Evolutionary conservation across 2,329 filamentous ascomycete genomes (phyloP).

Genomic region (Aspergillus cejpii): DNA sequence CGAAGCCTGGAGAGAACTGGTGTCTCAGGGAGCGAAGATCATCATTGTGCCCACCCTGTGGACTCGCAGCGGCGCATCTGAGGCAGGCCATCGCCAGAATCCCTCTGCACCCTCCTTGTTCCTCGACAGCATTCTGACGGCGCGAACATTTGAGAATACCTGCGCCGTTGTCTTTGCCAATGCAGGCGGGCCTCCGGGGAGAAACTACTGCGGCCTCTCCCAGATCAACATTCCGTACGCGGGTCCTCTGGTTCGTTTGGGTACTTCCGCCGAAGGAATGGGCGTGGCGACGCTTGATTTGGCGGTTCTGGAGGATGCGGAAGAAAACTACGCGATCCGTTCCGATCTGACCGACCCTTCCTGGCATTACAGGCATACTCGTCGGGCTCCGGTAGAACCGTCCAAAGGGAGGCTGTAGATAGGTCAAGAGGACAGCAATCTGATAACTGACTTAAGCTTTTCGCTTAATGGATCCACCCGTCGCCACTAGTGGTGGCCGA

Average conservation of each 20-base stretch:
- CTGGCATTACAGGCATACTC: conserved; percentile 8
- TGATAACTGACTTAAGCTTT: background rate
- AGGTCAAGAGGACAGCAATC: background rate
- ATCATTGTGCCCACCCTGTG: conserved; percentile 53
- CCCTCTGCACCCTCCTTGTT: conserved; percentile 47
- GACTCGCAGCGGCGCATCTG: conserved; percentile 42
- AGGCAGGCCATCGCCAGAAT: conserved; percentile 43
- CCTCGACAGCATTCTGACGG: conserved; percentile 45
- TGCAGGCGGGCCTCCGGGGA: conserved; percentile 46
- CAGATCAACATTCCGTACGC: conserved; percentile 50
- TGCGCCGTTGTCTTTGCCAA: conserved; percentile 53
- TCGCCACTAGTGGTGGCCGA: too few relatives aligned
- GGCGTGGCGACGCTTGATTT: conserved; percentile 47
- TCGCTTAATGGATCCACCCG: too few relatives aligned
- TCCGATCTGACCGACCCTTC: conserved; percentile 14
- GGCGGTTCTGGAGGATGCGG: conserved; percentile 37
- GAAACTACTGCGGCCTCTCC: conserved; percentile 48
- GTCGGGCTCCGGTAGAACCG: background rate
- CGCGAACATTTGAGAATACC: conserved; percentile 52
- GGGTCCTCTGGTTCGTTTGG: conserved; percentile 43
- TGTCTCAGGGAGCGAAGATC: conserved; percentile 47
- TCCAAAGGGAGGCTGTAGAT: background rate
- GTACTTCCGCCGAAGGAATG: conserved; percentile 48
- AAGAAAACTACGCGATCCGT: conserved; percentile 42
- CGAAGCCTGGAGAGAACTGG: conserved; percentile 50